A percentile compares a stretch with the other conserved stretches of the same genome.
phyloP scores from a whole-genome alignment of 129 eudicot genomes.

The Chrysanthemum lavandulifolium region DNA sequence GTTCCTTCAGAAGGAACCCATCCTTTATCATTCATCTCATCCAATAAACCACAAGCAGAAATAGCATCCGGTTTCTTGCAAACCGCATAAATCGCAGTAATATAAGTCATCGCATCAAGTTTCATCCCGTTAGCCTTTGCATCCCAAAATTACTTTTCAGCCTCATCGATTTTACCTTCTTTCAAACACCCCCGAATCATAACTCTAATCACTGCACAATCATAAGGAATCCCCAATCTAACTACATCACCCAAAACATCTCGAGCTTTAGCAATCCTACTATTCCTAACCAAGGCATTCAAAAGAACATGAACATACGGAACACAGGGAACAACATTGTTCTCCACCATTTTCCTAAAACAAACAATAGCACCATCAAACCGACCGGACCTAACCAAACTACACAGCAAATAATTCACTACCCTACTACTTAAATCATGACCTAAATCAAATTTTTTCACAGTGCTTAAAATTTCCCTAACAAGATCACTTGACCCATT shows the following conservation, averaged over 20 bases:
- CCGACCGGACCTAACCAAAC: too few species aligned
- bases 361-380: too few species aligned
- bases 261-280: too few species aligned
- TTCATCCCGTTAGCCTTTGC: slow-evolving; percentile 55
- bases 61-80: slow-evolving; percentile 44
- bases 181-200: slow-evolving; percentile 57
- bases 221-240: background rate
- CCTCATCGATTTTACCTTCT: slow-evolving; percentile 57
- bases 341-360: too few species aligned
- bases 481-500: too few species aligned
- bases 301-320: background rate
- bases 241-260: too few species aligned
- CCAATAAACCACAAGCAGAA: slow-evolving; percentile 48
- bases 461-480: background rate
- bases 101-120: slow-evolving; percentile 51
- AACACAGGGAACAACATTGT: too few species aligned
- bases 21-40: slow-evolving; percentile 75
- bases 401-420: background rate
- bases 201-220: slow-evolving; percentile 31
- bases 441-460: too few species aligned
- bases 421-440: too few species aligned
- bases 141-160: slow-evolving; percentile 45
- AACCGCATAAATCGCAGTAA: slow-evolving; percentile 56
- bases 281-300: too few species aligned
- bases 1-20: slow-evolving; percentile 72